These are phyloP conservation scores for Colletotrichum paranaense DNA, from an alignment of 2,329 filamentous ascomycete genomes.

Conservation along the genomic window DNA sequence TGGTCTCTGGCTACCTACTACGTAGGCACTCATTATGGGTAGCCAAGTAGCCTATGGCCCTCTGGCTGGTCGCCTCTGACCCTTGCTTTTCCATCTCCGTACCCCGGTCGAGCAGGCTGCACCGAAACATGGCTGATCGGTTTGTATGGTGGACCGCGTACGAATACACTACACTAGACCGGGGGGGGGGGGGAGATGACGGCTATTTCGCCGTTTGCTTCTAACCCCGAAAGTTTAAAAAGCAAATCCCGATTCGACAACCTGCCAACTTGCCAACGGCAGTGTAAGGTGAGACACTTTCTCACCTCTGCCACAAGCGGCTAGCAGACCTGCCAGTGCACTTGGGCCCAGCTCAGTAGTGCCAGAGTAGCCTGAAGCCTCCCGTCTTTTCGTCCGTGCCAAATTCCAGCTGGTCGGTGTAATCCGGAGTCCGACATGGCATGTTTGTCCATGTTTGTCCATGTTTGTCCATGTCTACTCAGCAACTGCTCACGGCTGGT, in stretches of 20 bases:
- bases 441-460: constrained; percentile 25
- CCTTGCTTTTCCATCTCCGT: neutral
- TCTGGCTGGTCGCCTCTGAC: neutral
- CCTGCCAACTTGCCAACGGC: constrained; percentile 8
- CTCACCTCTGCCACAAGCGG: constrained; percentile 3
- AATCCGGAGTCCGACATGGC: constrained; percentile 26
- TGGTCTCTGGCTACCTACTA: neutral
- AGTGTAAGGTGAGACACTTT: constrained; percentile 11
- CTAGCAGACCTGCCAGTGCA: constrained; percentile 9
- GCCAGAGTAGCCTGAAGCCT: neutral
- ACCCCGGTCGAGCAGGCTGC: neutral
- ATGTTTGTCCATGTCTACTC: neutral
- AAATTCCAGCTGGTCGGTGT: constrained; percentile 17
- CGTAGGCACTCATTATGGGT: no score
- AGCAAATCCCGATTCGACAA: constrained; percentile 20
- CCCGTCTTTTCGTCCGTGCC: neutral
- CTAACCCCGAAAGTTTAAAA: constrained; percentile 26
- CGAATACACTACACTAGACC: neutral
- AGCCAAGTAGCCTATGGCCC: no score
- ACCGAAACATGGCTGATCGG: constrained; percentile 14
- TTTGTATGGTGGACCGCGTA: neutral
- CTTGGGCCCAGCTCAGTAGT: constrained; percentile 6
- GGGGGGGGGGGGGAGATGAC: neutral
- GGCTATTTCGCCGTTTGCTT: constrained; percentile 16
- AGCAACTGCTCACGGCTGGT: neutral